phyloP scores from a whole-genome alignment of 495 filamentous ascomycete genomes.

The Podospora conica region DNA sequence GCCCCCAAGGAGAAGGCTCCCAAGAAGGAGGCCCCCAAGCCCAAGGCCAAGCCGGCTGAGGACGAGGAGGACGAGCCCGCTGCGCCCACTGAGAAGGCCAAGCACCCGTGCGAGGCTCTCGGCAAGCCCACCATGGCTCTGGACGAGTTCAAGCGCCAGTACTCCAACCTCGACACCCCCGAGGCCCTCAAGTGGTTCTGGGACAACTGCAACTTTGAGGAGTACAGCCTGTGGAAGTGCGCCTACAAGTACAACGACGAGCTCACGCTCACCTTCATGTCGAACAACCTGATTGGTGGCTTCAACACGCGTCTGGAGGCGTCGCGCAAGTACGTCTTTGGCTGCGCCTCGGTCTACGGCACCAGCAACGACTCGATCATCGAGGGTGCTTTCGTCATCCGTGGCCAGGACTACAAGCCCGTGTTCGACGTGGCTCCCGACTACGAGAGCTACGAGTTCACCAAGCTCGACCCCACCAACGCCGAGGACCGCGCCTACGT shows the following conservation, averaged over 20 bases:
- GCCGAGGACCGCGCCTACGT: slow-evolving; percentile 76
- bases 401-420: slow-evolving; percentile 77
- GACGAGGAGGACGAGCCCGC: slow-evolving; percentile 63
- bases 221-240: slow-evolving; percentile 89
- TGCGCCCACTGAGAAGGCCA: slow-evolving; percentile 70
- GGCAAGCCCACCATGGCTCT: slow-evolving; percentile 72
- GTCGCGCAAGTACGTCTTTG: slow-evolving; percentile 98
- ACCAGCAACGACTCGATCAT: slow-evolving; percentile 79
- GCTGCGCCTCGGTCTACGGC: slow-evolving; percentile 83
- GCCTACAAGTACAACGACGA: slow-evolving; percentile 99
- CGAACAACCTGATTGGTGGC: slow-evolving; percentile 92
- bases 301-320: slow-evolving; percentile 97
- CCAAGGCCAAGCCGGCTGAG: slow-evolving; percentile 53
- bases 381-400: slow-evolving; percentile 86
- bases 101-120: slow-evolving; percentile 91
- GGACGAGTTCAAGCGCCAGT: slow-evolving; percentile 97
- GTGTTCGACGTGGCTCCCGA: slow-evolving; percentile 97
- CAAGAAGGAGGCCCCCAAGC: slow-evolving; percentile 45
- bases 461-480: slow-evolving; percentile 84
- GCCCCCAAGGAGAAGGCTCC: slow-evolving; percentile 44
- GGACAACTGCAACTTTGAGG: slow-evolving; percentile 84
- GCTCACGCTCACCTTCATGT: slow-evolving; percentile 96
- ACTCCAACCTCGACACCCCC: slow-evolving; percentile 93
- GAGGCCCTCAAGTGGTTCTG: slow-evolving; percentile 95
- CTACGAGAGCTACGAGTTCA: slow-evolving; percentile 93